These are phyloP conservation scores for Jamesozyma gamospora DNA, from an alignment of 805 yeast genomes.

Conservation along the genomic window DNA sequence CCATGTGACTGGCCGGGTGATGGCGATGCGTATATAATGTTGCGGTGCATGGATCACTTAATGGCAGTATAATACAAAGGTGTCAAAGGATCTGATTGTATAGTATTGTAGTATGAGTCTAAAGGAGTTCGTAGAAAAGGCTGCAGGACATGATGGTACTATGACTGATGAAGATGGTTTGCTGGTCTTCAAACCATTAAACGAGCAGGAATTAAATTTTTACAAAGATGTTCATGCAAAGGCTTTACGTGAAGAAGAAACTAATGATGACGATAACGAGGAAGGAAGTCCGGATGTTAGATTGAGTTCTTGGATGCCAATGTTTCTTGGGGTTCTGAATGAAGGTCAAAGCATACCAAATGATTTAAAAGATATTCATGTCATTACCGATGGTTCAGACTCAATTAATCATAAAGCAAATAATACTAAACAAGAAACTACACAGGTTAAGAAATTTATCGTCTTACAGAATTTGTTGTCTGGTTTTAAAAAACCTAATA, in stretches of 20 bases:
- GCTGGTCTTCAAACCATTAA: slow-evolving; percentile 63
- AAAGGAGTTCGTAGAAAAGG: slow-evolving; percentile 43
- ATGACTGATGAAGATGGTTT: slow-evolving; percentile 52
- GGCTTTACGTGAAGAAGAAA: slow-evolving; percentile 4
- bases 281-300: slow-evolving; percentile 12
- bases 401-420: background rate
- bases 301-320: slow-evolving; percentile 23
- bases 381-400: slow-evolving; percentile 6
- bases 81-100: too few relatives aligned
- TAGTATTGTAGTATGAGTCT: background rate
- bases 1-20: too few relatives aligned
- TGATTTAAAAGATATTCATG: background rate
- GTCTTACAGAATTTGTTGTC: slow-evolving; percentile 63
- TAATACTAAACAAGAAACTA: background rate
- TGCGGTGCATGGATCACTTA: too few relatives aligned
- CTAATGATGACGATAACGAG: slow-evolving; percentile 3
- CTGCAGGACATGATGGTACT: slow-evolving; percentile 89
- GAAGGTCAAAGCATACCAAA: slow-evolving; percentile 12
- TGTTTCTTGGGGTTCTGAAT: slow-evolving; percentile 22
- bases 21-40: too few relatives aligned
- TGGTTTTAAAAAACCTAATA: slow-evolving; percentile 56
- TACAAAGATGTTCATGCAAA: slow-evolving; percentile 34
- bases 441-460: slow-evolving; percentile 31
- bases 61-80: too few relatives aligned
- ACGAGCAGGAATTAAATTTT: slow-evolving; percentile 61